Evolutionary conservation across 202 grass and related monocot genomes (phyloP), one percentile per base, ranked within the genome.

Genomic region (Schoenoplectus tabernaemontani): DNA sequence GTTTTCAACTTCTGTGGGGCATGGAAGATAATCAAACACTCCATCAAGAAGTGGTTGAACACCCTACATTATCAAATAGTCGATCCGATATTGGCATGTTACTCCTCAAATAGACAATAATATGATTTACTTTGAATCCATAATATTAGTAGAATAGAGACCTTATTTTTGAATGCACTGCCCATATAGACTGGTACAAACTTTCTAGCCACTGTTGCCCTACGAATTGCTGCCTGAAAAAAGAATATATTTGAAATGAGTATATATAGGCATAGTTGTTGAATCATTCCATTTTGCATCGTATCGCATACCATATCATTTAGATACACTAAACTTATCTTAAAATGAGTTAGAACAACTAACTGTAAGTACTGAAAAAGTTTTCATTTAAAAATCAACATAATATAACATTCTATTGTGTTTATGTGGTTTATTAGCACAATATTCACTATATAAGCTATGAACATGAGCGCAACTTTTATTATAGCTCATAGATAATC

Each of bases 101-200:
- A 62, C 7, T 46, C 39, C 42, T 32, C 28, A 39, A 79, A 79
- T 24, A 61, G 43, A 78, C 20, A 79, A 57, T 20, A 15, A 77
- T 37, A 43, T n/a, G 7, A 13, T 32, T 56, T 43, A 13, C 46
- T 53, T 48, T 32, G 23, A 33, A 66, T 66, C 17, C 19, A 61
- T 34, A n/a, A 48, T 50, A 44, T 64, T 28, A 46, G 44, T 48
- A 44, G 42, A 42, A 51, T 53, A 53, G 46, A 51, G 7, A 98
- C 95, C 95, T 98, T 98, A 90, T 98, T 98, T 86, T 95, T 98
- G 84, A 98, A 98, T 83, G 95, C 95, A 74, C 95, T 98, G 75
- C 95, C 95, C 95, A 98, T 98, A 85, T 79, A 98, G 26, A 98
- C 89, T 48, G 95, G 95, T 76, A 98, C 86, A 70, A 98, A 98